Conservation (phyloP, 129 eudicot genomes). For the Apium graveolens region DNA sequence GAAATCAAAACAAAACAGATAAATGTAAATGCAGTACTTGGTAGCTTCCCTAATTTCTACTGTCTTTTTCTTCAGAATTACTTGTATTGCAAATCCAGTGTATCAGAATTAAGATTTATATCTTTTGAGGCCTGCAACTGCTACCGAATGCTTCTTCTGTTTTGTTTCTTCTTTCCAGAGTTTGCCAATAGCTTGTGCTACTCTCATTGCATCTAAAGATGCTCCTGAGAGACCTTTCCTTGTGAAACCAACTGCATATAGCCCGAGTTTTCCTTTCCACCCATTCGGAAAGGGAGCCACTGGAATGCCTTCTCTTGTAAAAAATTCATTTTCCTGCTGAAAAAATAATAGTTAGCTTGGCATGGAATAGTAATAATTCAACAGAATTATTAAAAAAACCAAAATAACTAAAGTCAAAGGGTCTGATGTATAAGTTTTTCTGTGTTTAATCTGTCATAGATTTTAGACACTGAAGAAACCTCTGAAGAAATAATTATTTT, state of each 20-base stretch:
- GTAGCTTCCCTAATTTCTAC: not conserved
- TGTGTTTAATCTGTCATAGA: not conserved
- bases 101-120: slow-evolving; percentile 34
- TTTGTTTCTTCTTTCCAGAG: slow-evolving; percentile 69
- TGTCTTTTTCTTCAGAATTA: not conserved
- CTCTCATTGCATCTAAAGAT: slow-evolving; percentile 67
- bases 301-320: slow-evolving; percentile 62
- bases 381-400: not conserved
- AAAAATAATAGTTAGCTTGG: not conserved
- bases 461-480: not conserved
- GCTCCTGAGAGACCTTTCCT: slow-evolving; percentile 78
- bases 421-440: slow-evolving; percentile 18
- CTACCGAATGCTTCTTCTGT: slow-evolving; percentile 52
- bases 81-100: not conserved
- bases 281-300: slow-evolving; percentile 63
- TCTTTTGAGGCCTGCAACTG: slow-evolving; percentile 44
- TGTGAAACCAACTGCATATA: slow-evolving; percentile 91
- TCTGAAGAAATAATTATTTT: not conserved
- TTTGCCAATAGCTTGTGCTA: slow-evolving; percentile 64
- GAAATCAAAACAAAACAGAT: not conserved
- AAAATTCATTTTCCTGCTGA: slow-evolving; percentile 71
- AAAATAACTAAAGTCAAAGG: slow-evolving; percentile 7
- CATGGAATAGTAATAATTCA: not conserved
- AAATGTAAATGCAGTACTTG: not conserved
- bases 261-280: slow-evolving; percentile 83